Evolutionary conservation across 495 filamentous ascomycete species (phyloP), one percentile per base, ranked within the genome.

Genomic region (Hypoxylon intermedium): DNA sequence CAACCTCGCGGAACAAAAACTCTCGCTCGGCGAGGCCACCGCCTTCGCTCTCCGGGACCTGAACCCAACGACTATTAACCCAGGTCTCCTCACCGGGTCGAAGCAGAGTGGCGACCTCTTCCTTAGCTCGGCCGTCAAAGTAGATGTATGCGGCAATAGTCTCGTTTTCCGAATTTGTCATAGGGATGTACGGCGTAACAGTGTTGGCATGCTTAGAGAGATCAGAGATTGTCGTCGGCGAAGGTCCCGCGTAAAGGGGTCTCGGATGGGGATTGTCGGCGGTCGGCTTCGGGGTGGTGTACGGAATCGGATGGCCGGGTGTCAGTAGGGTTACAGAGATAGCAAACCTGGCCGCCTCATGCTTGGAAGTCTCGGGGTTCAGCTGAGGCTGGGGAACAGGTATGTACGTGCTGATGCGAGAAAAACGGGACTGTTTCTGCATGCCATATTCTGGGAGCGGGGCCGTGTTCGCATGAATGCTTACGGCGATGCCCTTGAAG

Each of bases 91-190:
- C 94, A 36, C 95, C 95, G 15, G 93, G 86, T 50, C 94, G 83
- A 28, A 99, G 79, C 36, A 99, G 76, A 26, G 94, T 99, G 51
- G 94, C 94, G 12, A 98, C 96, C 72, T 99, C 94, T 67, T 99
- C 94, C 74, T 99, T 98, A 23, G 85, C 82, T 43, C 95, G 81
- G 9, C 94, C 94, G 73, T 99, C 94, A 67, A 99, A 99, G 77
- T 98, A 98, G 53, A 99, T 97, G 69, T 99, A 99, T 9, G 94
- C 94, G 13, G 94, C 94, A 49, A 99, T 91, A 1, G 95, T 97
- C 75, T 98, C 94, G 68, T 97, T 97, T 43, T 89, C 85, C 18
- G 90, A 93, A 33, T 86, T 85, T 5, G 93, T 97, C 74, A 95
- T 81, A 2, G 93, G 89, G 53, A 91, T 86, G 72, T 99, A 99